Evolutionary conservation across 805 yeast genomes (phyloP).

Genomic region (Metschnikowia aberdeeniae): DNA sequence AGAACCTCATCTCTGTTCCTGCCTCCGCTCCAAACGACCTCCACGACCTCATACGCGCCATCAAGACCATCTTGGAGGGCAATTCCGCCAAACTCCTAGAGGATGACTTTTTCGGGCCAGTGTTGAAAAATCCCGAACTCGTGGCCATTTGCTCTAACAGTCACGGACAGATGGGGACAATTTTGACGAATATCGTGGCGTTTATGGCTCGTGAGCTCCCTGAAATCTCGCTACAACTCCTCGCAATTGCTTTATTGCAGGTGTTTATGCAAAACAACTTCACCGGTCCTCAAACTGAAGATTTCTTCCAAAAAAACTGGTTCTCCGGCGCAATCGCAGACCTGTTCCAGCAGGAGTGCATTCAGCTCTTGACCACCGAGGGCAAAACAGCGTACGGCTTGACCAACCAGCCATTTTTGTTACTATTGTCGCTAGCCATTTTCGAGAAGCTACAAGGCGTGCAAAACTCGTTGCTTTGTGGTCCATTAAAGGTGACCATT

Average conservation of each 20-base stretch:
- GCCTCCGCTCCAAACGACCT: neutral
- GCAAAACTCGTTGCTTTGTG: conserved; percentile 40
- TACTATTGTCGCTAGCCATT: conserved; percentile 26
- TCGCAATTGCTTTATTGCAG: conserved; percentile 62
- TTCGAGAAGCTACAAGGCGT: conserved; percentile 44
- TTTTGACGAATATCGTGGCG: conserved; percentile 13
- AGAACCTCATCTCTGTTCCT: neutral
- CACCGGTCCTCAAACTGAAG: conserved; percentile 70
- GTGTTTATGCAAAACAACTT: conserved; percentile 70
- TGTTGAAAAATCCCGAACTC: conserved; percentile 17
- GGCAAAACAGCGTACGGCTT: conserved; percentile 71
- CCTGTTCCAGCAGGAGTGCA: conserved; percentile 26
- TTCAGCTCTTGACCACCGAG: conserved; percentile 45
- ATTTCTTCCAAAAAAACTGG: conserved; percentile 28
- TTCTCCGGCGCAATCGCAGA: conserved; percentile 22
- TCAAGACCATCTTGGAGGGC: conserved; percentile 18
- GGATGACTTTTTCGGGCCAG: conserved; percentile 18
- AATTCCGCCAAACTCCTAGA: conserved; percentile 21
- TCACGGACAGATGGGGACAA: conserved; percentile 14
- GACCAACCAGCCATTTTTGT: conserved; percentile 32
- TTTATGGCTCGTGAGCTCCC: conserved; percentile 5
- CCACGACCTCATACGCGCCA: neutral
- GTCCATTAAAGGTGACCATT: conserved; percentile 18
- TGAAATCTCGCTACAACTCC: conserved; percentile 21
- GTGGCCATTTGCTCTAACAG: conserved; percentile 16